These are phyloP conservation scores for Erythrophleum fordii DNA, from an alignment of 306 rosid genomes.

Conservation along the genomic window DNA sequence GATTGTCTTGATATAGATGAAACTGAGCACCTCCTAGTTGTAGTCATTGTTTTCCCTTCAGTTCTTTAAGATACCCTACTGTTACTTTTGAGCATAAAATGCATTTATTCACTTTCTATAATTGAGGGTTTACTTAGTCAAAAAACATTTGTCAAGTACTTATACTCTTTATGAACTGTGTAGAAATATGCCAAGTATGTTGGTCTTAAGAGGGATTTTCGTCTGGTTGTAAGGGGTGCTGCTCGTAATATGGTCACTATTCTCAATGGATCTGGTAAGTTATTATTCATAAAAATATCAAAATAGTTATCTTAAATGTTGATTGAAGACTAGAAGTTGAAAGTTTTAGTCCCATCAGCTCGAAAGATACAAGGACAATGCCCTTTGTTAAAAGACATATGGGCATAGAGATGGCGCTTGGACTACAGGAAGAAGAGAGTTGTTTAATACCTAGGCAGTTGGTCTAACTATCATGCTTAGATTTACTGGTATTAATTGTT, in stretches of 20 bases:
- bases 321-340: conserved; percentile 29
- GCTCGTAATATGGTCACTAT: conserved; percentile 92
- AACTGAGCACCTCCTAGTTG: conserved; percentile 29
- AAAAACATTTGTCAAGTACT: background rate
- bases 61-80: conserved; percentile 15
- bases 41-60: conserved; percentile 9
- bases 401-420: background rate
- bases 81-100: conserved; percentile 20
- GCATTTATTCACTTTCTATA: background rate
- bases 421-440: background rate
- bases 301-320: conserved; percentile 17
- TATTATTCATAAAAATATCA: conserved; percentile 21
- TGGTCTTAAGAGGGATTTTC: conserved; percentile 98
- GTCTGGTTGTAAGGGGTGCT: conserved; percentile 97
- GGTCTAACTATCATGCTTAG: background rate
- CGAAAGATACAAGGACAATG: background rate
- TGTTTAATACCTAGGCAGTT: background rate
- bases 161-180: conserved; percentile 44
- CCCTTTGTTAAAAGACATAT: background rate
- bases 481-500: conserved; percentile 24
- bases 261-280: conserved; percentile 95
- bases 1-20: conserved; percentile 13
- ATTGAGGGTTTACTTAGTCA: conserved; percentile 25
- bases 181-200: conserved; percentile 94
- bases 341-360: conserved; percentile 3